Percentiles rank a stretch among this genome's conserved stretches.
These are phyloP conservation scores for Claviceps lovelessii DNA, from an alignment of 2,329 filamentous ascomycete genomes.

Conservation along the genomic window DNA sequence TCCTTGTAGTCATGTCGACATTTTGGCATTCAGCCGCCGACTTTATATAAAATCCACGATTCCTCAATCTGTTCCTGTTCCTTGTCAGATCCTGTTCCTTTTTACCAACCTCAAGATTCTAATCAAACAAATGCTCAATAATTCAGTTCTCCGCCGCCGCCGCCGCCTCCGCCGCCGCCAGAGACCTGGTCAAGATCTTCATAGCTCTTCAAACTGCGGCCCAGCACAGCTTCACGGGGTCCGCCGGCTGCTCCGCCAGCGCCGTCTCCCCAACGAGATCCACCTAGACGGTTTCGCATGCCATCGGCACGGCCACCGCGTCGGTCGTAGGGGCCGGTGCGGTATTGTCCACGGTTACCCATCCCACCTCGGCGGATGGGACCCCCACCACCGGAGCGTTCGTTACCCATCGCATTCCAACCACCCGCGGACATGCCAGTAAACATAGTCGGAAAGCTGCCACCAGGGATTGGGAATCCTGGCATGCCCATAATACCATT, in stretches of 20 bases:
- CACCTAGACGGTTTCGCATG: slow-evolving; percentile 35
- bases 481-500: slow-evolving; percentile 46
- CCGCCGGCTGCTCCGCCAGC: slow-evolving; percentile 66
- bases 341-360: slow-evolving; percentile 37
- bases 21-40: neutral
- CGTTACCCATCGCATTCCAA: slow-evolving; percentile 38
- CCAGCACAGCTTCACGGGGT: slow-evolving; percentile 81
- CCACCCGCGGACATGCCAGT: slow-evolving; percentile 32
- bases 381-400: slow-evolving; percentile 44
- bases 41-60: neutral
- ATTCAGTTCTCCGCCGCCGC: slow-evolving; percentile 72
- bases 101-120: slow-evolving; percentile 11
- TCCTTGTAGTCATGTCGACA: neutral
- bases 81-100: neutral
- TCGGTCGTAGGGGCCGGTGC: slow-evolving; percentile 62
- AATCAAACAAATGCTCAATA: slow-evolving; percentile 38
- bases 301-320: slow-evolving; percentile 42
- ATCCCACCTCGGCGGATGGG: slow-evolving; percentile 54
- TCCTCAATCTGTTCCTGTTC: neutral
- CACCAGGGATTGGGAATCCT: slow-evolving; percentile 38
- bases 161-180: slow-evolving; percentile 53
- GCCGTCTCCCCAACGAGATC: slow-evolving; percentile 57
- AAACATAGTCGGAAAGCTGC: slow-evolving; percentile 40
- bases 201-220: slow-evolving; percentile 88
- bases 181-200: slow-evolving; percentile 87